Base-by-base conservation (phyloP, 2,329 filamentous ascomycete genomes). In the Paecilomyces sp. region DNA sequence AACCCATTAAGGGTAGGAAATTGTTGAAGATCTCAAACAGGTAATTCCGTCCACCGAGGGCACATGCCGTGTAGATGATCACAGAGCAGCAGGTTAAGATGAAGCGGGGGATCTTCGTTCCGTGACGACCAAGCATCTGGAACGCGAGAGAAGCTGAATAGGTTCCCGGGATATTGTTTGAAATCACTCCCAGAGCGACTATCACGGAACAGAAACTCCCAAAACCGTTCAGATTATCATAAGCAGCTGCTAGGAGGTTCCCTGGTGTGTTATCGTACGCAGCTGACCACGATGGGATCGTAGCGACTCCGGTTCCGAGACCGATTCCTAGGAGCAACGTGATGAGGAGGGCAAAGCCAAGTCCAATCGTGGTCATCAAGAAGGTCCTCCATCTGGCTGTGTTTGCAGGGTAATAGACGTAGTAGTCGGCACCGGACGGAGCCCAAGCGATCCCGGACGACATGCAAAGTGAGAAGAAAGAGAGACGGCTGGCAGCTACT, bases 1-100 rank as follows among this genome's bases (percentile, higher is more conserved):
- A 80, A 4, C 77, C 76, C 64, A 81, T 80, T 18, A 80, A 61
- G 7, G 77, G 75, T 15, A 81, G 66, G 58, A 80, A 78, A 58
- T 77, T 74, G 57, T 76, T 69, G 62, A 79, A 79, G 51, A 80
- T 74, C 33, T 74, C 68, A 62, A 77, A 79, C 1, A 80, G 67
- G 50, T 72, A 69, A 56, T 79, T 72, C 1, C 76, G 73, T 0
- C 78, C 78, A 3, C 74, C 77, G 57, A 79, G 72, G 4, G 76
- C 77, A 61, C 76, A 79, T 28, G 74, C 72, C 4, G 76, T 68
- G 63, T 79, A 77, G 15, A 79, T 70, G 34, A 75, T 56, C 4
- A 75, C 77, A 41, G 71, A 73, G 57, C 77, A 63, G 24, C 76
- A 72, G 3, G 76, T 77, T 65, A 76, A 80, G 24, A 79, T 60